Conservation (phyloP, 306 rosid species). For the Alnus rubra region DNA sequence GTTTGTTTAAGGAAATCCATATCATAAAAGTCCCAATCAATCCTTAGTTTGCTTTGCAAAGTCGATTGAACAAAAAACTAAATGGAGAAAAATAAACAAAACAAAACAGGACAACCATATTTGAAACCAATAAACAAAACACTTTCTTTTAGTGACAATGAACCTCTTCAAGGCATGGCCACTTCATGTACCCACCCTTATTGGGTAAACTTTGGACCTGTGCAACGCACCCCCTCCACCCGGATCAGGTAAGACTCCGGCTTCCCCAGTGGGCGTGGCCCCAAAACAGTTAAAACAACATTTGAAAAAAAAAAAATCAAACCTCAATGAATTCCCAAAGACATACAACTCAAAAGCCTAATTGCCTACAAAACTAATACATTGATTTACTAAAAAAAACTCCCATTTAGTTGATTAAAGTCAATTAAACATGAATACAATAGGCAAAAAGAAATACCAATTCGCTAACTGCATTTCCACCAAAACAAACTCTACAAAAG, state of each 20-base stretch:
- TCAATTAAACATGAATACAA: neutral
- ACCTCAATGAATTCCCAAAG: neutral
- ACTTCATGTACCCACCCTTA: too few species aligned
- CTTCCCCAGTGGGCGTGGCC: too few species aligned
- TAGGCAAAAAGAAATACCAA: neutral
- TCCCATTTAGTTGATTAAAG: neutral
- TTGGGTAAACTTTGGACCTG: too few species aligned
- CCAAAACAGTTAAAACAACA: too few species aligned
- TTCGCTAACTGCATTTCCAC: neutral
- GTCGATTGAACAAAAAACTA: neutral
- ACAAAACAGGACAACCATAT: neutral
- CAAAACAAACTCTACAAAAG: too few species aligned
- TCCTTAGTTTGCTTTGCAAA: neutral
- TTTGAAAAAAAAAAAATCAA: neutral
- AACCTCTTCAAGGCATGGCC: too few species aligned
- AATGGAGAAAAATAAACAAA: neutral
- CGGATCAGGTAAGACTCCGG: too few species aligned
- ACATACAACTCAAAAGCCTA: neutral
- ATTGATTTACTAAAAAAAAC: neutral
- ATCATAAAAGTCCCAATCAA: neutral
- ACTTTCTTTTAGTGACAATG: too few species aligned
- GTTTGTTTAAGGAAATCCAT: neutral
- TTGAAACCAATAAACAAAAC: neutral
- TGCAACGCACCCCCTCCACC: too few species aligned
- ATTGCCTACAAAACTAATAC: neutral